These are phyloP conservation scores for Myrmaecium sp. DNA, from an alignment of 2,329 filamentous ascomycete species.

Conservation along the genomic window DNA sequence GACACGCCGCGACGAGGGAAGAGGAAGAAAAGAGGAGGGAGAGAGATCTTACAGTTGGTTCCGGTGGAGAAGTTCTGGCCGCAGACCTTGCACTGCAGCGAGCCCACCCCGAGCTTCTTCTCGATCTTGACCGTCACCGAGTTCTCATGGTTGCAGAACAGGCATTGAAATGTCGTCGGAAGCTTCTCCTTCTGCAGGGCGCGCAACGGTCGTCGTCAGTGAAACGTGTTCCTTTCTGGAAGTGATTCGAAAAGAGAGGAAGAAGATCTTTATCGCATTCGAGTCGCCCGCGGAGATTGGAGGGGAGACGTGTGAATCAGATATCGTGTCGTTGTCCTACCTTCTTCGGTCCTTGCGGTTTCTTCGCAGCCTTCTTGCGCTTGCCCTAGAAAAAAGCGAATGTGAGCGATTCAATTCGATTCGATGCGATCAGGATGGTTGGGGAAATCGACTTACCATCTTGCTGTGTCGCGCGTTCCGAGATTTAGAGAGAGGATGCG, in stretches of 20 bases:
- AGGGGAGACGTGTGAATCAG: constrained; percentile 9
- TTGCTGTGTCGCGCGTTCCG: no score
- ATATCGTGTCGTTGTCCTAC: no score
- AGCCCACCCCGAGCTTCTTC: constrained; percentile 77
- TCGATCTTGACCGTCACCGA: constrained; percentile 82
- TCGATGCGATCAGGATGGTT: no score
- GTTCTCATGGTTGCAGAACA: constrained; percentile 97
- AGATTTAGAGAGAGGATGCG: no score
- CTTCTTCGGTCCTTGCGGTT: constrained; percentile 70
- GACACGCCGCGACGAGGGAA: no score
- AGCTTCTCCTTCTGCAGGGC: constrained; percentile 41
- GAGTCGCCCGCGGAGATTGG: background rate
- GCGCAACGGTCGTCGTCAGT: background rate
- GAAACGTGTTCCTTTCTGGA: constrained; percentile 2
- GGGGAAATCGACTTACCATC: no score
- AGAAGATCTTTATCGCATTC: no score
- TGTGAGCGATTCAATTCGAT: no score
- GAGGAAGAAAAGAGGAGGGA: background rate
- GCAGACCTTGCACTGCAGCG: constrained; percentile 80
- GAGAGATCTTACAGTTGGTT: constrained; percentile 60
- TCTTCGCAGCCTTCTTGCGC: constrained; percentile 71
- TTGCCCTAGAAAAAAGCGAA: constrained; percentile 48
- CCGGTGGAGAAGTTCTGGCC: constrained; percentile 84
- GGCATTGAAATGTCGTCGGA: constrained; percentile 76
- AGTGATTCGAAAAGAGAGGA: background rate